phyloP scores from a whole-genome alignment of 2,329 filamentous ascomycete genomes.

The Pseudogymnoascus verrucosus region DNA sequence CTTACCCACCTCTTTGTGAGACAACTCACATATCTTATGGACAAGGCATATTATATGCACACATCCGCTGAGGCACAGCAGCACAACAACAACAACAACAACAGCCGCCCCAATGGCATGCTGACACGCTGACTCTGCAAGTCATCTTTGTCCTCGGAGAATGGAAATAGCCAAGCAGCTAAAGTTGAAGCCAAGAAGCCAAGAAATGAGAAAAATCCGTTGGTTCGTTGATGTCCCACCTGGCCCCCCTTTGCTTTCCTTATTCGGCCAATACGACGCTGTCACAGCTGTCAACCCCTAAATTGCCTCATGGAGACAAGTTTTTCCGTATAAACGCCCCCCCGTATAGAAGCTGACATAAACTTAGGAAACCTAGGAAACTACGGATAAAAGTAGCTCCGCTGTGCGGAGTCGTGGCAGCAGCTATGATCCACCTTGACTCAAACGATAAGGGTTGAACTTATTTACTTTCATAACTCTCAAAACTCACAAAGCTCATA shows the following conservation, averaged over 20 bases:
- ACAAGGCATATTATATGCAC: background rate
- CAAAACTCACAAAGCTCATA: background rate
- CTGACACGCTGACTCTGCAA: background rate
- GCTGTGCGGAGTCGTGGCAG: background rate
- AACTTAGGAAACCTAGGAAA: background rate
- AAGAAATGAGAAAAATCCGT: background rate
- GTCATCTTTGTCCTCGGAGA: background rate
- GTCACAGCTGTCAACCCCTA: background rate
- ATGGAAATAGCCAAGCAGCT: background rate
- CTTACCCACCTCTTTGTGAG: background rate
- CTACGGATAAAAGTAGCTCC: background rate
- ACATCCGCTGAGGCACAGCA: background rate
- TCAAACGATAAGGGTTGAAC: constrained; percentile 5
- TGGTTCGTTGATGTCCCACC: background rate
- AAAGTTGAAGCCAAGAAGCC: background rate
- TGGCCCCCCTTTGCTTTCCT: background rate
- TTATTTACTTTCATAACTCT: constrained; percentile 3
- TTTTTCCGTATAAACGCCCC: too few species aligned
- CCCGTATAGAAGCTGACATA: background rate
- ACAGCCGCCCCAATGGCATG: background rate
- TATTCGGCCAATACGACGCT: background rate
- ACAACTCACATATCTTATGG: background rate
- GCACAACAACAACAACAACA: background rate
- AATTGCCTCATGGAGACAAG: background rate
- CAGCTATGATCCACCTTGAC: background rate